Conservation (phyloP, 1,139 yeast genomes). For the Eremothecium gossypii region DNA sequence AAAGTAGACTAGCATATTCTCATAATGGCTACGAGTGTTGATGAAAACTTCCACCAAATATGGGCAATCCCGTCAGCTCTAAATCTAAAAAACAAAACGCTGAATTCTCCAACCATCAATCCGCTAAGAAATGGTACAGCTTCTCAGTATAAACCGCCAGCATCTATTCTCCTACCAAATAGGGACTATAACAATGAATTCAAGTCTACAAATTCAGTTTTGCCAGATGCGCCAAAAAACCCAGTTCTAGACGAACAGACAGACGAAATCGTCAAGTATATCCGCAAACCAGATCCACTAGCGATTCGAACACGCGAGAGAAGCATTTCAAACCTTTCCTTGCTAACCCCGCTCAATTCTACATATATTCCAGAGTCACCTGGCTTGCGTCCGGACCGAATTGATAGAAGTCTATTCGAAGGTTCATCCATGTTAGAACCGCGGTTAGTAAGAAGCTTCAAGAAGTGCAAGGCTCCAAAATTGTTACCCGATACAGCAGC, state of each 20-base stretch:
- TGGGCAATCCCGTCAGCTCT: slow-evolving; percentile 1
- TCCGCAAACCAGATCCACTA: slow-evolving; percentile 11
- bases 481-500: slow-evolving; percentile 6
- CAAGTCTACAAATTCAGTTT: not conserved
- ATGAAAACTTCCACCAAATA: slow-evolving; percentile 2
- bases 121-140: slow-evolving; percentile 1
- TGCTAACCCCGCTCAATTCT: slow-evolving; percentile 1
- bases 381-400: not conserved
- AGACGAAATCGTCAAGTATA: slow-evolving; percentile 7
- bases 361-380: slow-evolving; percentile 11
- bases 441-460: slow-evolving; percentile 1
- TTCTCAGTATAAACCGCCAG: not conserved
- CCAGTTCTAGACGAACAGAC: slow-evolving; percentile 6
- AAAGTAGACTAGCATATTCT: not conserved
- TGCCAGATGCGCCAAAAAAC: not conserved
- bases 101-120: slow-evolving; percentile 3
- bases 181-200: not conserved
- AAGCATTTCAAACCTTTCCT: not conserved
- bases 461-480: slow-evolving; percentile 1
- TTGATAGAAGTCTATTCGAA: slow-evolving; percentile 1
- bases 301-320: slow-evolving; percentile 2
- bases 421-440: slow-evolving; percentile 3
- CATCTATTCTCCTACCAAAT: not conserved
- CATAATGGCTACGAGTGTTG: slow-evolving; percentile 3
- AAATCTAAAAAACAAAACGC: not conserved